phyloP scores from a whole-genome alignment of 2,329 filamentous ascomycete genomes.

The Aspergillus udagawae region DNA sequence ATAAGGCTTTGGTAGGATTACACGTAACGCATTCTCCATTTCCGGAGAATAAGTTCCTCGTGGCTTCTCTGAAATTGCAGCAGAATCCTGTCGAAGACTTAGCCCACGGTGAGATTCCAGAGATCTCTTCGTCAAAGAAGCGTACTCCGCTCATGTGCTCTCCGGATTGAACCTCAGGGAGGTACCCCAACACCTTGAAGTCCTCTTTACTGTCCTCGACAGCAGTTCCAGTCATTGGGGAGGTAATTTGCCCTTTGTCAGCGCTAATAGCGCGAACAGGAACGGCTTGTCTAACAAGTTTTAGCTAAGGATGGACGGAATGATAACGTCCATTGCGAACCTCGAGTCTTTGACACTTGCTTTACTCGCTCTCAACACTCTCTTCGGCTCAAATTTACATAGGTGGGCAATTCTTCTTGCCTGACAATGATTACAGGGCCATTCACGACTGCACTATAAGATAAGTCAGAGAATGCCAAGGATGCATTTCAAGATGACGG shows the following conservation, averaged over 20 bases:
- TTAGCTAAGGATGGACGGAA: not conserved
- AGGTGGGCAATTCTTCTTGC: constrained; percentile 47
- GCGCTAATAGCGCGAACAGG: not conserved
- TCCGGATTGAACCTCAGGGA: constrained; percentile 3
- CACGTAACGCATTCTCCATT: constrained; percentile 28
- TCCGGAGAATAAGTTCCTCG: constrained; percentile 21
- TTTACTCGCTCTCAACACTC: constrained; percentile 11
- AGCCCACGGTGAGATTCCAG: not conserved
- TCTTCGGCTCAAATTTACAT: constrained; percentile 43
- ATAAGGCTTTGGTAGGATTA: constrained; percentile 37
- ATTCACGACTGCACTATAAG: constrained; percentile 46
- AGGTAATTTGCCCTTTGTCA: not conserved
- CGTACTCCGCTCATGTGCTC: constrained; percentile 5
- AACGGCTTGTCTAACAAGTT: not conserved
- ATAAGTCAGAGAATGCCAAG: constrained; percentile 7
- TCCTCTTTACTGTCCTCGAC: constrained; percentile 5
- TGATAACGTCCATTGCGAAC: constrained; percentile 1
- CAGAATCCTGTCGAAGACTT: not conserved
- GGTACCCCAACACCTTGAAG: constrained; percentile 17
- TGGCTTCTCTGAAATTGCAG: constrained; percentile 7
- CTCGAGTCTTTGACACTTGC: constrained; percentile 7
- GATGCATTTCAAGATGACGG: not conserved
- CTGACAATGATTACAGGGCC: constrained; percentile 51
- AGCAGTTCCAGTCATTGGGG: not conserved
- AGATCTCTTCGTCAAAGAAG: not conserved